Conservation (phyloP, 805 yeast species). For the Suhomyces xylopsoci region DNA sequence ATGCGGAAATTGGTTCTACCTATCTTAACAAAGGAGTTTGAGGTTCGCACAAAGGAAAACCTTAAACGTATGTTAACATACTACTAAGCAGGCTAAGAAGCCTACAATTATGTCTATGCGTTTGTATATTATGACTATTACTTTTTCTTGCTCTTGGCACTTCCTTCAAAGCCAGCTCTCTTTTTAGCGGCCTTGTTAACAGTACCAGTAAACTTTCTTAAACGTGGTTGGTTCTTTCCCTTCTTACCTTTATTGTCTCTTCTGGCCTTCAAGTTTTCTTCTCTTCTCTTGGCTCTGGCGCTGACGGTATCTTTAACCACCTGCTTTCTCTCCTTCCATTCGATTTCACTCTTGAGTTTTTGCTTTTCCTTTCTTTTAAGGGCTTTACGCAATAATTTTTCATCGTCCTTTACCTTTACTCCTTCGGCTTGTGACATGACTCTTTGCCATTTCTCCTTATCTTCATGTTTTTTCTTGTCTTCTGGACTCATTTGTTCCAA, state of each 20-base stretch:
- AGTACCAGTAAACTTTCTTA: slow-evolving; percentile 60
- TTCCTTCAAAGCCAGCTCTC: slow-evolving; percentile 93
- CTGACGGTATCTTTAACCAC: slow-evolving; percentile 71
- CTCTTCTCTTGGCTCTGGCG: slow-evolving; percentile 81
- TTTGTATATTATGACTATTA: slow-evolving; percentile 6
- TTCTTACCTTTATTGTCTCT: slow-evolving; percentile 81
- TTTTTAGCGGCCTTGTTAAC: slow-evolving; percentile 46
- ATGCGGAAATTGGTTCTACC: background rate
- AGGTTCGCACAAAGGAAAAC: background rate
- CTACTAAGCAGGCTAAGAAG: background rate
- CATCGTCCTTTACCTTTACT: slow-evolving; percentile 83
- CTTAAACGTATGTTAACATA: background rate
- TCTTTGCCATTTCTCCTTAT: slow-evolving; percentile 80
- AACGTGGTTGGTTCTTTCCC: slow-evolving; percentile 68
- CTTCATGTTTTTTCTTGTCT: slow-evolving; percentile 56
- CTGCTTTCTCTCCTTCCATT: slow-evolving; percentile 89
- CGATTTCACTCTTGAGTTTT: slow-evolving; percentile 82
- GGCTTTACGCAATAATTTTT: slow-evolving; percentile 79
- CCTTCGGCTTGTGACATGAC: slow-evolving; percentile 89
- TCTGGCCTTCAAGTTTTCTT: slow-evolving; percentile 83
- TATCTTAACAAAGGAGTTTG: background rate
- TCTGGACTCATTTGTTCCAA: slow-evolving; percentile 57
- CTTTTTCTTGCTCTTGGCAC: slow-evolving; percentile 41
- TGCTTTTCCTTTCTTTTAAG: slow-evolving; percentile 76
- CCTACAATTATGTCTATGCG: background rate